Evolutionary conservation across 2,329 filamentous ascomycete species (phyloP).

Genomic region (Penicillium sp.): DNA sequence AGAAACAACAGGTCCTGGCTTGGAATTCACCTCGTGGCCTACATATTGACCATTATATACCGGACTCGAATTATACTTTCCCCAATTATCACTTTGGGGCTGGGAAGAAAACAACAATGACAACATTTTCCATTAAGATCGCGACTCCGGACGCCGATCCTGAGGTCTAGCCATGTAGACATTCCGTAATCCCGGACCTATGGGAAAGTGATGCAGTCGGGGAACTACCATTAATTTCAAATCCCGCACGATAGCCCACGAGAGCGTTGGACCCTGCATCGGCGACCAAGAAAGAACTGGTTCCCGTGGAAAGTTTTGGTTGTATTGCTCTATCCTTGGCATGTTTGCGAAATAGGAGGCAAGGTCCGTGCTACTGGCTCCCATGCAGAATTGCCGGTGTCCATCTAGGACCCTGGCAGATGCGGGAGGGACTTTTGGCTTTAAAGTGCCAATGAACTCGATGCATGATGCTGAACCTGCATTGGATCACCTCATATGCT

Average conservation of each 20-base stretch:
- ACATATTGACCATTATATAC: neutral
- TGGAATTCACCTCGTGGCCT: neutral
- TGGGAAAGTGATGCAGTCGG: conserved; percentile 8
- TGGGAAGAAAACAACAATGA: neutral
- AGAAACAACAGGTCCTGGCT: neutral
- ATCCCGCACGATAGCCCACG: neutral
- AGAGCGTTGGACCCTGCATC: too few species aligned
- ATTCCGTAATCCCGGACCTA: too few species aligned
- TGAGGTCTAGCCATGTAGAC: conserved; percentile 1
- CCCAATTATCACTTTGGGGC: neutral
- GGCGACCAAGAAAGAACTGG: neutral
- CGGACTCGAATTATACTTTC: neutral
- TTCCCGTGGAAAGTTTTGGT: conserved; percentile 3
- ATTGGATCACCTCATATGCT: conserved; percentile 17
- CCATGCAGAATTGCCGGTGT: conserved; percentile 10
- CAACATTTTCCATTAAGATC: conserved; percentile 12
- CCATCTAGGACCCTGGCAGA: conserved; percentile 15
- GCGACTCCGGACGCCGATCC: conserved; percentile 7
- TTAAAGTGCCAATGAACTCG: neutral
- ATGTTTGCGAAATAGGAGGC: conserved; percentile 23
- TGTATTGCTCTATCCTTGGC: conserved; percentile 27
- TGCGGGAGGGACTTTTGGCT: neutral
- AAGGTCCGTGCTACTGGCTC: conserved; percentile 1
- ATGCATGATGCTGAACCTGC: neutral
- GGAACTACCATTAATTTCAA: neutral